These are phyloP conservation scores for Tetraselmis striata DNA, from an alignment of 139 green algal species.

Conservation along the genomic window DNA sequence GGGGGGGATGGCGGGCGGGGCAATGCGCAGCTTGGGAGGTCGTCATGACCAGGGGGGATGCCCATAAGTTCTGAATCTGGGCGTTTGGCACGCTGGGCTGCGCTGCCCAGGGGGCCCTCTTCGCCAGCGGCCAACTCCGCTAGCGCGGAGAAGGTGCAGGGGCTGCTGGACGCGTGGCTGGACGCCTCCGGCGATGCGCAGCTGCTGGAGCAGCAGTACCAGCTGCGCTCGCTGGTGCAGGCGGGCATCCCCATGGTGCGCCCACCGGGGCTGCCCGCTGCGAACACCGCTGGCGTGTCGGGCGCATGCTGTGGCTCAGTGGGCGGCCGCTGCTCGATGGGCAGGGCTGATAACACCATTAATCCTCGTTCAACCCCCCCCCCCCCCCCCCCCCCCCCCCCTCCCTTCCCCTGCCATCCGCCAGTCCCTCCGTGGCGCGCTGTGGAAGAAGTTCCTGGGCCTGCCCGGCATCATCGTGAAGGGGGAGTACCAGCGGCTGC, in stretches of 20 bases:
- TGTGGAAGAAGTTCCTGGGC: slow-evolving; percentile 56
- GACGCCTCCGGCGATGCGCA: not conserved
- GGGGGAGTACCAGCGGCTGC: slow-evolving; percentile 46
- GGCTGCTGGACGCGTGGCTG: not conserved
- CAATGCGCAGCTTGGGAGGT: no score
- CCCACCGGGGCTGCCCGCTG: no score
- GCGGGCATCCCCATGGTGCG: slow-evolving; percentile 40
- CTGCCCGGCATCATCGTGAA: slow-evolving; percentile 22
- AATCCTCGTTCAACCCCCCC: no score
- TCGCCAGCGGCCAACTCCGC: no score
- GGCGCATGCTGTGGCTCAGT: not conserved
- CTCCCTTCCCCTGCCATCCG: no score
- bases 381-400: no score
- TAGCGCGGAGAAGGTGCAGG: not conserved
- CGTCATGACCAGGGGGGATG: no score
- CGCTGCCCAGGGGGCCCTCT: no score
- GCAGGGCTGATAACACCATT: no score
- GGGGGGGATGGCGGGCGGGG: no score
- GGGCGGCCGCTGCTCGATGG: not conserved
- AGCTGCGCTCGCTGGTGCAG: slow-evolving; percentile 42
- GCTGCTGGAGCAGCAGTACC: slow-evolving; percentile 14
- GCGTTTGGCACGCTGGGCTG: no score
- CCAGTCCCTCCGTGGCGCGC: slow-evolving; percentile 25
- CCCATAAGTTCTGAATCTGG: no score
- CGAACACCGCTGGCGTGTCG: not conserved